Conservation (phyloP, 2,329 filamentous ascomycete species). For the Penicillium sp. region DNA sequence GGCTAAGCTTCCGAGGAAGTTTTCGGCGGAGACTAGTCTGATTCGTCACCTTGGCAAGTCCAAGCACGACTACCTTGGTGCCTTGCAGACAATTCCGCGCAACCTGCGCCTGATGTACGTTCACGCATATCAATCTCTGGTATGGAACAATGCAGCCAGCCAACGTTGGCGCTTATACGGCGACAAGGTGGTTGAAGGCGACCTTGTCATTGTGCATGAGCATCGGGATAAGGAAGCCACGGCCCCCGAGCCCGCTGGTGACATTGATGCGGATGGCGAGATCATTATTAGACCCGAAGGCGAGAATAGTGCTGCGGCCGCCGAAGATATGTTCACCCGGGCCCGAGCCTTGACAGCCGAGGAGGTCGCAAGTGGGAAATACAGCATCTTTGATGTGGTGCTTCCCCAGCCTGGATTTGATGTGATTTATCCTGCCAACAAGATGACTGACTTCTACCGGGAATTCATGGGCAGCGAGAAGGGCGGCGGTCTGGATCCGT, state of each 20-base stretch:
- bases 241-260: slow-evolving; percentile 35
- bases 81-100: slow-evolving; percentile 77
- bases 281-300: slow-evolving; percentile 65
- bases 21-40: slow-evolving; percentile 76
- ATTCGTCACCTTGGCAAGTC: slow-evolving; percentile 71
- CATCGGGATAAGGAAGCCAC: slow-evolving; percentile 54
- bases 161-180: slow-evolving; percentile 80
- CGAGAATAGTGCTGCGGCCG: slow-evolving; percentile 59
- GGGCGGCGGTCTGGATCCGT: slow-evolving; percentile 79
- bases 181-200: slow-evolving; percentile 75
- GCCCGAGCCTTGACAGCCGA: slow-evolving; percentile 74
- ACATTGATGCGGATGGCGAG: slow-evolving; percentile 66
- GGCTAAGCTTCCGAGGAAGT: slow-evolving; percentile 74
- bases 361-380: slow-evolving; percentile 78
- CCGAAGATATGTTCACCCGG: slow-evolving; percentile 64
- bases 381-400: slow-evolving; percentile 84
- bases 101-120: slow-evolving; percentile 92
- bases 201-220: slow-evolving; percentile 73
- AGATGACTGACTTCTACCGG: slow-evolving; percentile 80
- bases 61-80: slow-evolving; percentile 75
- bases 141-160: slow-evolving; percentile 88
- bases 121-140: slow-evolving; percentile 91
- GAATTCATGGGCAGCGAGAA: slow-evolving; percentile 80
- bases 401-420: slow-evolving; percentile 92
- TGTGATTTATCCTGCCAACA: slow-evolving; percentile 82